These are phyloP conservation scores for Hippophae tibetana DNA, from an alignment of 306 rosid genomes.

Conservation along the genomic window DNA sequence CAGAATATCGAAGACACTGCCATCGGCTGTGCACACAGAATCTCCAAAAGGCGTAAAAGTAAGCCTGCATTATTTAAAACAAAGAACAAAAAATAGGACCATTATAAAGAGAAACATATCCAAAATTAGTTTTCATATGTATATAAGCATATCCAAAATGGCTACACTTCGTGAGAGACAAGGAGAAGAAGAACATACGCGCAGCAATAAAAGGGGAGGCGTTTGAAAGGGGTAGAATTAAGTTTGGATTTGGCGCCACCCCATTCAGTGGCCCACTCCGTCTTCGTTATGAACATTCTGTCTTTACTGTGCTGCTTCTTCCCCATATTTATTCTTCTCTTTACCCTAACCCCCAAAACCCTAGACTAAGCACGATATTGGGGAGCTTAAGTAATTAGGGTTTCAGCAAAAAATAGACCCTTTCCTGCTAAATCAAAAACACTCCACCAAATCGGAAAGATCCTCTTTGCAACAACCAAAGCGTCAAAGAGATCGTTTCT, in stretches of 20 bases:
- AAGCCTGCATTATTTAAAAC: constrained; percentile 33
- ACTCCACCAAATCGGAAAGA: no score
- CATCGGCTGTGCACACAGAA: constrained; percentile 87
- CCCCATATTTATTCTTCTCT: constrained; percentile 42
- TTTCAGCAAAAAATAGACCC: no score
- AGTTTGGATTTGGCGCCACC: constrained; percentile 89
- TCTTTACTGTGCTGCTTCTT: constrained; percentile 97
- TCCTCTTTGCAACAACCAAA: no score
- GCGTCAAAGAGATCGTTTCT: no score
- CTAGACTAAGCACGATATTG: background rate
- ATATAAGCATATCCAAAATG: background rate
- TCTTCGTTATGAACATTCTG: constrained; percentile 80
- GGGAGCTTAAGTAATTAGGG: no score
- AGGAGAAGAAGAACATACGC: constrained; percentile 33
- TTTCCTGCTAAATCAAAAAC: no score
- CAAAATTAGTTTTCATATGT: background rate
- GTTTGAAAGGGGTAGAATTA: constrained; percentile 60
- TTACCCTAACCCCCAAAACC: background rate
- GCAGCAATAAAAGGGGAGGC: constrained; percentile 98
- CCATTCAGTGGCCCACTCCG: constrained; percentile 99
- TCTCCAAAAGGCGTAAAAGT: constrained; percentile 81
- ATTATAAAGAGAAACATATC: background rate
- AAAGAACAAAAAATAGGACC: background rate
- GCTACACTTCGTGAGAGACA: background rate
- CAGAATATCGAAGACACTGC: constrained; percentile 54